Conservation (phyloP, 768 basidiomycete species). For the Amanita fuliginea region DNA sequence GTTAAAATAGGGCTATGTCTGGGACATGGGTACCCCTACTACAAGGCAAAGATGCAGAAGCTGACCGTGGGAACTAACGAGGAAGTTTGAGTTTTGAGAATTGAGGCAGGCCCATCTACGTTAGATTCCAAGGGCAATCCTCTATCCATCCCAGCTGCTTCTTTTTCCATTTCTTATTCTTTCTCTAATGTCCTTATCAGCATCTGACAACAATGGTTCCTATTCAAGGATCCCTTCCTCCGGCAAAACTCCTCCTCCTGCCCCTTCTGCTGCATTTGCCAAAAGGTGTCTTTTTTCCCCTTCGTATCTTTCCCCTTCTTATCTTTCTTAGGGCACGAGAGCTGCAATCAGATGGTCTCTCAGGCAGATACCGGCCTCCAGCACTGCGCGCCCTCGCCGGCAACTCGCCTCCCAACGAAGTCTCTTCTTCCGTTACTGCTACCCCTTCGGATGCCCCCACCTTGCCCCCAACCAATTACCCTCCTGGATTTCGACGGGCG, state of each 20-base stretch:
- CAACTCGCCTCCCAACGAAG: slow-evolving; percentile 65
- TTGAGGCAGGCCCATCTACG: slow-evolving; percentile 35
- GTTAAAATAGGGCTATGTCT: too few species aligned
- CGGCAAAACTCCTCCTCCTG: slow-evolving; percentile 85
- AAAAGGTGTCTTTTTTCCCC: slow-evolving; percentile 48
- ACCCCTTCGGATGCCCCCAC: slow-evolving; percentile 46
- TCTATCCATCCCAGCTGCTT: slow-evolving; percentile 14
- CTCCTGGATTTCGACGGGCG: slow-evolving; percentile 84
- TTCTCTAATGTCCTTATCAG: slow-evolving; percentile 88
- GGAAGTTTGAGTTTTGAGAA: slow-evolving; percentile 42
- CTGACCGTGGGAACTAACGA: slow-evolving; percentile 16
- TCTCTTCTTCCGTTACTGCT: slow-evolving; percentile 42
- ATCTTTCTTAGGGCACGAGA: slow-evolving; percentile 60
- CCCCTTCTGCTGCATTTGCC: slow-evolving; percentile 81
- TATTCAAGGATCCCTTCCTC: slow-evolving; percentile 70
- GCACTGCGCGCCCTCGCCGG: slow-evolving; percentile 64
- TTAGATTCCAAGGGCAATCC: slow-evolving; percentile 37
- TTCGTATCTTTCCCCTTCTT: slow-evolving; percentile 11
- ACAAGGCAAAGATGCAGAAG: neutral
- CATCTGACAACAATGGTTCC: slow-evolving; percentile 70
- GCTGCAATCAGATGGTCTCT: slow-evolving; percentile 65
- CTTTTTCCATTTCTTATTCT: slow-evolving; percentile 65
- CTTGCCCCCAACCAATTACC: slow-evolving; percentile 66
- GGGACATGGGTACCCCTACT: too few species aligned
- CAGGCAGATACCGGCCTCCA: slow-evolving; percentile 67